phyloP scores from a whole-genome alignment of 768 basidiomycete genomes.

The Serendipita sp. region DNA sequence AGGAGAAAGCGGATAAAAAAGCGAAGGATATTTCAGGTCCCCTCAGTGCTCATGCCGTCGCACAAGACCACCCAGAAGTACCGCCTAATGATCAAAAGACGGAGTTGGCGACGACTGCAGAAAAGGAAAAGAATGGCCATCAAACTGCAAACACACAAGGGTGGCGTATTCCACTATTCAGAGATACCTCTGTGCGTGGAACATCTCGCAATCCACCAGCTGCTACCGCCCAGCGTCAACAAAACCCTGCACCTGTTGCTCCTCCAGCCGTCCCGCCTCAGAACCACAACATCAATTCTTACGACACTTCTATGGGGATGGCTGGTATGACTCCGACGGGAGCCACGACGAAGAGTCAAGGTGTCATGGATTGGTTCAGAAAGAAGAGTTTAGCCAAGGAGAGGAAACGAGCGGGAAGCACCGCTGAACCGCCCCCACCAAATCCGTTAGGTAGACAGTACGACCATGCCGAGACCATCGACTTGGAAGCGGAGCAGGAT shows the following conservation, averaged over 20 bases:
- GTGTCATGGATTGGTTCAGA: slow-evolving; percentile 97
- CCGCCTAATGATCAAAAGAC: background rate
- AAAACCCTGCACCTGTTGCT: slow-evolving; percentile 12
- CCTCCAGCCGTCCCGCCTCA: slow-evolving; percentile 16
- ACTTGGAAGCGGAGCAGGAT: background rate
- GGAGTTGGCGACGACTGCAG: background rate
- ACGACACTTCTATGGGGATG: slow-evolving; percentile 20
- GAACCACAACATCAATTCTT: slow-evolving; percentile 15
- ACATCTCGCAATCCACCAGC: background rate
- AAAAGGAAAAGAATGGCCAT: background rate
- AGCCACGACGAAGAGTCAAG: slow-evolving; percentile 75
- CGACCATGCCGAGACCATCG: background rate
- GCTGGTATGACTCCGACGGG: slow-evolving; percentile 27
- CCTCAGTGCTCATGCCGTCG: background rate
- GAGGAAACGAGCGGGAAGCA: background rate
- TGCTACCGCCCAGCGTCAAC: background rate
- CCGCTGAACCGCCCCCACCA: background rate
- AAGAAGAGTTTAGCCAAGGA: slow-evolving; percentile 20
- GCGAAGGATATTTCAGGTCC: background rate
- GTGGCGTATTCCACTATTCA: background rate
- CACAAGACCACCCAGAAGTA: background rate
- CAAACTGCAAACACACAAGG: background rate
- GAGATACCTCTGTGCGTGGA: background rate
- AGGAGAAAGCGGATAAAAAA: background rate
- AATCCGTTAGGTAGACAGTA: background rate